Evolutionary conservation across 2,329 filamentous ascomycete genomes (phyloP).

Genomic region (Orbilia blumenaviensis): DNA sequence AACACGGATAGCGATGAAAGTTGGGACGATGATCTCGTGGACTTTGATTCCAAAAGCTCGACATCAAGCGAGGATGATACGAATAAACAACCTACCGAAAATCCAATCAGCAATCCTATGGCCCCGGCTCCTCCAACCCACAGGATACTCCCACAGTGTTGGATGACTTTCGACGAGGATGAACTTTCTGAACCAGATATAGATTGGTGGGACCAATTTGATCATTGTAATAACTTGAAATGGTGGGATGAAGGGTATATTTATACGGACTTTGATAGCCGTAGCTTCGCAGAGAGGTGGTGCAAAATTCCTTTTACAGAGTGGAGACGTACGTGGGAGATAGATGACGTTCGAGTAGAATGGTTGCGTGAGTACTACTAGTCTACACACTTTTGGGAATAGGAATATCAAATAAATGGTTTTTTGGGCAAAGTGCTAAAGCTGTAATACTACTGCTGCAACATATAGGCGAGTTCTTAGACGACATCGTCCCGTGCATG

Average conservation of each 20-base stretch:
- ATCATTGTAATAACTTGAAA: too few species aligned
- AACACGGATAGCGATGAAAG: too few species aligned
- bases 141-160: too few species aligned
- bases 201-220: too few species aligned
- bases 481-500: not conserved
- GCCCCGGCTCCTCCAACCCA: too few species aligned
- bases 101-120: too few species aligned
- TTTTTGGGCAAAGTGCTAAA: not conserved
- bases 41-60: not conserved
- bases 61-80: too few species aligned
- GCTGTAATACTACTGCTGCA: too few species aligned
- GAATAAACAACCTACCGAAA: too few species aligned
- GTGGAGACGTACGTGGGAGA: not conserved
- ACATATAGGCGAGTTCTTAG: not conserved
- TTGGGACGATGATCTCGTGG: too few species aligned
- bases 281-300: not conserved
- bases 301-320: not conserved
- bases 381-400: not conserved
- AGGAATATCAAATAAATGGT: not conserved
- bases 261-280: not conserved
- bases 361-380: slow-evolving; percentile 14
- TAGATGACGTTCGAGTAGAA: not conserved
- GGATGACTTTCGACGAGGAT: too few species aligned
- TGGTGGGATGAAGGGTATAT: not conserved
- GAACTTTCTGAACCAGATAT: too few species aligned